Base-by-base conservation (phyloP, 2,329 filamentous ascomycete species). In the Fusarium praegraminearum region DNA sequence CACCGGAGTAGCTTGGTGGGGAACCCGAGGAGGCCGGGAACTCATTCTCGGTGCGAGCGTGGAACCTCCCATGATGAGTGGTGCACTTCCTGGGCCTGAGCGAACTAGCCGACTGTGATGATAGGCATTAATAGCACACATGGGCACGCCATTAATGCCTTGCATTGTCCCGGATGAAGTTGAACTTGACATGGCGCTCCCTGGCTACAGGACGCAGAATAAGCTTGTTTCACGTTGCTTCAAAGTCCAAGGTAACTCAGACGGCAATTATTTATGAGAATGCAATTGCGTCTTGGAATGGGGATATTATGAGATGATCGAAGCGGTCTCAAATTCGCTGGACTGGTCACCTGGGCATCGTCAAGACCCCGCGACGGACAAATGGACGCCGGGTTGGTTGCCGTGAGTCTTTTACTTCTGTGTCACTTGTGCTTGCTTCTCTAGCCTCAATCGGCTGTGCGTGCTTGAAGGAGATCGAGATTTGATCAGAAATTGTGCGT, bases 1-100 rank as follows among this genome's bases (percentile, higher is more conserved):
- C 41, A 85, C 92, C 33, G 93, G 91, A 50, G 91, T 97, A 20
- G 88, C 89, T 3, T 98, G 94, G 94, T 97, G 94, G 94, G 92
- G 89, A 13, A 85, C 84, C 15, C 79, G 80, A 36, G 86, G 86
- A 9, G 87, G 80, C 81, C 88, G 77, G 78, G 86, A 85, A 67
- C 75, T 86, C 67, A 80, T 88, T 10, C 64, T 85, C 71, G 52
- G 65, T 62, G 70, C 73, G 66, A 67, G 67, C 15, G 18, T 64
- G 24, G 69, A 76, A 56, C 55, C 67, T 43, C 54, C 76, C n/a
- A 75, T 87, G 77, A 88, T 88, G 86, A 88, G 86, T 72, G 86
- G 86, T 49, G 86, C 86, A 8, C 75, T 87, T 35, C 70, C 78
- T 52, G 76, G 76, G 16, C 73, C 76, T 43, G 71, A 77, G 38